Evolutionary conservation across 2,329 filamentous ascomycete species (phyloP), one percentile per base, ranked within the genome.

Genomic region (Pseudogymnoascus sp.): DNA sequence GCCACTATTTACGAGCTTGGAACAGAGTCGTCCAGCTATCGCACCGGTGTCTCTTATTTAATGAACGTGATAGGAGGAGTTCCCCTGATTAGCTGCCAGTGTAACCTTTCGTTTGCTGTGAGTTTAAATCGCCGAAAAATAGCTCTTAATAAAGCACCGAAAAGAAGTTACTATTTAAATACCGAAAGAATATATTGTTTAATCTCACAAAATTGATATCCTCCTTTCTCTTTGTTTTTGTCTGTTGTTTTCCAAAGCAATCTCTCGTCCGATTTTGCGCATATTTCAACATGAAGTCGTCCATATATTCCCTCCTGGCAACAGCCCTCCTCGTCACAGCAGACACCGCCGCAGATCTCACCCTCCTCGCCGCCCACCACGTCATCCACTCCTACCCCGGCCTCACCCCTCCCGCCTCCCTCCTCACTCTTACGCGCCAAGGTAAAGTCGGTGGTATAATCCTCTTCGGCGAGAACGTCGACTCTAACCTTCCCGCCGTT

Each of bases 331-430:
- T 55, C 33, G 31, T 29, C 33, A 41, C 58, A 41, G 58, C 33
- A 41, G 58, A 37, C 21, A 21, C 33, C 23, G 4, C 33, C 58
- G 14, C 33, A 12, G 16, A 60, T 7, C 26, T 35, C 12, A 41
- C 58, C n/a, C 33, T 60, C 16, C 31, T 60, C 14, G 60, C 60
- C n/a, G 60, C 35, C 21, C 29, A 16, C 21, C 72, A 73, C 65
- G 69, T 73, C 29, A 68, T 73, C n/a, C 73, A 68, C 66, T 73
- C 72, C 10, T 74, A 72, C 43, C 61, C 67, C 1, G 72, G 71
- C 10, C 29, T 67, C 11, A 61, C 64, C 1, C 71, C 72, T 5
- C 70, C 72, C 5, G 26, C 61, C 7, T 62, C 70, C 23, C 66
- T 73, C 7, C 65, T 66, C 58, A 60, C 14, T 63, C 49, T 73